Evolutionary conservation across 1,284 basidiomycete genomes (phyloP).

Genomic region (Ustilago lituana): DNA sequence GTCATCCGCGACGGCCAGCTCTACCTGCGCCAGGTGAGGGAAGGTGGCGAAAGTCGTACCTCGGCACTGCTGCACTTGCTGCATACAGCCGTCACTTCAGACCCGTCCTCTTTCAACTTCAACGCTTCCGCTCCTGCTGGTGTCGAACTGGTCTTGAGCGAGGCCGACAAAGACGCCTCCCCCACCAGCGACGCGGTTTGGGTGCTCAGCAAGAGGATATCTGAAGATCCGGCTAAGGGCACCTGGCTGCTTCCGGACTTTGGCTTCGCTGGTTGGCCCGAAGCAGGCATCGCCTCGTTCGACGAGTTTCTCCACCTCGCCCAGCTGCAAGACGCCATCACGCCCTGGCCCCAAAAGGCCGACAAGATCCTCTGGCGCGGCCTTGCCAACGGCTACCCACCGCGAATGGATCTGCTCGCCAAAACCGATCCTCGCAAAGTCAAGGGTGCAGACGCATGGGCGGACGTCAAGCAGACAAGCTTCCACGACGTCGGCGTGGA

Average conservation of each 20-base stretch:
- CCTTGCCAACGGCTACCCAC: constrained; percentile 42
- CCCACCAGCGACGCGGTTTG: constrained; percentile 28
- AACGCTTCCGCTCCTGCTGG: constrained; percentile 1
- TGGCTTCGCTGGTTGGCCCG: constrained; percentile 57
- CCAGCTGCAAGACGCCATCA: constrained; percentile 23
- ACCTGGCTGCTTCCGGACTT: constrained; percentile 54
- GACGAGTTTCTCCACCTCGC: constrained; percentile 44
- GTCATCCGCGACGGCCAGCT: constrained; percentile 49
- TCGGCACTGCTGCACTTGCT: constrained; percentile 44
- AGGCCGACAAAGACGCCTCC: constrained; percentile 48
- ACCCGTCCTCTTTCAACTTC: constrained; percentile 11
- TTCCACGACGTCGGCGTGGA: constrained; percentile 46
- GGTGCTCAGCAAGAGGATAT: constrained; percentile 36
- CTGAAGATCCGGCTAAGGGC: constrained; percentile 17
- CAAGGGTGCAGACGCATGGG: constrained; percentile 26
- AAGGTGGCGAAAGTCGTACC: constrained; percentile 46
- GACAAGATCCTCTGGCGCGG: constrained; percentile 45
- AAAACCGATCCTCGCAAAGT: constrained; percentile 24
- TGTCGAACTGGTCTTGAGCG: constrained; percentile 41
- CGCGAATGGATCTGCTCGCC: constrained; percentile 36
- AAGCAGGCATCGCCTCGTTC: constrained; percentile 46
- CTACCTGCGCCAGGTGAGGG: constrained; percentile 38
- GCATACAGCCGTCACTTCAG: constrained; percentile 31
- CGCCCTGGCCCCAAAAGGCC: constrained; percentile 41
- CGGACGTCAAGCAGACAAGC: constrained; percentile 50